Evolutionary conservation across 805 yeast genomes (phyloP).

Genomic region (Pichia paraexigua): DNA sequence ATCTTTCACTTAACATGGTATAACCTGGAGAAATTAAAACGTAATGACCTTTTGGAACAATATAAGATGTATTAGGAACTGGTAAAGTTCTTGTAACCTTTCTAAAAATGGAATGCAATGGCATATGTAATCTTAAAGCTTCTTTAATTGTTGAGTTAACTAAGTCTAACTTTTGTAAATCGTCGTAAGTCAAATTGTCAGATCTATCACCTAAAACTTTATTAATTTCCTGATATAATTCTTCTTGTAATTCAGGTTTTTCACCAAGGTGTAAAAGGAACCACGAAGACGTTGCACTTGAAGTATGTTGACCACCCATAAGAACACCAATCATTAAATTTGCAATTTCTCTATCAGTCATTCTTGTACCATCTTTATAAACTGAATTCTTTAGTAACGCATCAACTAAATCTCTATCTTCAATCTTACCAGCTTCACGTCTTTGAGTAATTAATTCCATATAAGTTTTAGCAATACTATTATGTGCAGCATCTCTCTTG

Average conservation of each 20-base stretch:
- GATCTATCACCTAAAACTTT: conserved; percentile 42
- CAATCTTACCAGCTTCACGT: conserved; percentile 62
- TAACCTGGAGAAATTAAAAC: conserved; percentile 94
- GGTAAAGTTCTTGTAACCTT: conserved; percentile 71
- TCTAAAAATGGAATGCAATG: conserved; percentile 92
- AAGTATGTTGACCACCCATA: conserved; percentile 99
- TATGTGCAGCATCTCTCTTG: conserved; percentile 84
- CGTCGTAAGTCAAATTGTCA: conserved; percentile 72
- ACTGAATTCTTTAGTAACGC: conserved; percentile 72
- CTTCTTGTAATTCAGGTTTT: conserved; percentile 77
- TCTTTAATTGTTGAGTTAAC: conserved; percentile 83
- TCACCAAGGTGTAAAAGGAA: conserved; percentile 84
- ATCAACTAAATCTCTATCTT: conserved; percentile 84
- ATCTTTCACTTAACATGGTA: conserved; percentile 66
- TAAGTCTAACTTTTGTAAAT: conserved; percentile 71
- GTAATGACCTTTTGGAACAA: conserved; percentile 84
- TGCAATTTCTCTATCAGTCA: conserved; percentile 95
- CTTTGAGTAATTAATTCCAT: conserved; percentile 69
- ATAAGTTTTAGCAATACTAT: conserved; percentile 71
- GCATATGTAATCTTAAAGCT: conserved; percentile 92
- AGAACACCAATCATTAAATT: conserved; percentile 88
- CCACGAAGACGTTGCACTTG: conserved; percentile 96
- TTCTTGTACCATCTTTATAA: conserved; percentile 86
- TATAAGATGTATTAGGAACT: conserved; percentile 69
- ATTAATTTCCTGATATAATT: conserved; percentile 66